phyloP scores from a whole-genome alignment of 176 grass and related monocot genomes.

The Musa acuminata region DNA sequence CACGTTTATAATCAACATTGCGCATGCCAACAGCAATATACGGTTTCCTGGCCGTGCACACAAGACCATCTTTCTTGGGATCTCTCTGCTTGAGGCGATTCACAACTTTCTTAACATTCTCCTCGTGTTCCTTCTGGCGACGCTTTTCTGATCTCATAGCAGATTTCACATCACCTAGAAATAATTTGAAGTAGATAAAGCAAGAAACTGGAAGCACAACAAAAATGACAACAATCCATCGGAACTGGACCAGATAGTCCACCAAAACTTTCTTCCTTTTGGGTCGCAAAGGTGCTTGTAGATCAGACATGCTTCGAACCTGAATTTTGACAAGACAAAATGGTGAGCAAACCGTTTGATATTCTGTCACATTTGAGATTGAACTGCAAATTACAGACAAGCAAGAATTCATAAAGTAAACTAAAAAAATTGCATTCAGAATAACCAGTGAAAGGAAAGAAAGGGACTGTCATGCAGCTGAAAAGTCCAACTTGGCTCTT shows the following conservation, averaged over 20 bases:
- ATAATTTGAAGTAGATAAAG: constrained; percentile 13
- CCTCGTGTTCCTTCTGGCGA: constrained; percentile 18
- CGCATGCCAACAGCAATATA: constrained; percentile 19
- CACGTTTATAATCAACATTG: constrained; percentile 15
- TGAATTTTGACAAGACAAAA: background rate
- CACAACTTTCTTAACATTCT: constrained; percentile 15
- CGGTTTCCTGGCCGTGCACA: constrained; percentile 21
- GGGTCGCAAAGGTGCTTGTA: constrained; percentile 2
- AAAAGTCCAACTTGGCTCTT: too few species aligned
- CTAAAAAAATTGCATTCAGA: too few species aligned
- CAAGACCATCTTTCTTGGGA: constrained; percentile 20
- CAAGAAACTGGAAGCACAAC: constrained; percentile 8
- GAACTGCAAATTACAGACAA: background rate
- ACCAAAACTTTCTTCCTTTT: constrained; percentile 15
- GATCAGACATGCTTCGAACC: constrained; percentile 1
- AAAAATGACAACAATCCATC: constrained; percentile 18
- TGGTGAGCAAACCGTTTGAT: background rate
- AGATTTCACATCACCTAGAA: constrained; percentile 3
- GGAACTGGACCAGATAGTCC: constrained; percentile 13
- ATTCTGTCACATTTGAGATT: background rate
- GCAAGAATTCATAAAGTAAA: too few species aligned
- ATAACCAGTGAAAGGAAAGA: too few species aligned
- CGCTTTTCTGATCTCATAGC: constrained; percentile 14
- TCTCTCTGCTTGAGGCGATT: constrained; percentile 23
- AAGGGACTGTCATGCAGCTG: too few species aligned